Evolutionary conservation across 768 basidiomycete species (phyloP).

Genomic region (Lactifluus volemus): DNA sequence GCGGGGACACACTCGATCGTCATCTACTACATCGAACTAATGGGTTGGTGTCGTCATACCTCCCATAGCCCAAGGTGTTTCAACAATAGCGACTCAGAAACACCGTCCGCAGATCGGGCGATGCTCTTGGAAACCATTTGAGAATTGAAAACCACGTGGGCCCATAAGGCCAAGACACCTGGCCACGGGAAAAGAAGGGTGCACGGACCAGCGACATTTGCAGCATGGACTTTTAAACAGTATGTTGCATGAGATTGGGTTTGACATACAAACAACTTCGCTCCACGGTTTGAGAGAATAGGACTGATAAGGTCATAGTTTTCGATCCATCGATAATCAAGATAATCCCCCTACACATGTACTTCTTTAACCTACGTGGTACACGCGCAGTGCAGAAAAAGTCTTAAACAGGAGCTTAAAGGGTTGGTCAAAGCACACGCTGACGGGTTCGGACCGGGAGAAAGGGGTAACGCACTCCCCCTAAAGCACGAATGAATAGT

Average conservation of each 20-base stretch:
- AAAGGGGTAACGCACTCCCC: background rate
- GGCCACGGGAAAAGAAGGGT: background rate
- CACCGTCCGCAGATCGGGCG: background rate
- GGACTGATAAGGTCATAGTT: slow-evolving; percentile 2
- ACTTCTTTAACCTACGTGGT: background rate
- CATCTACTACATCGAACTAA: background rate
- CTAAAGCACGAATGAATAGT: background rate
- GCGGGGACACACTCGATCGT: background rate
- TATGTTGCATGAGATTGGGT: background rate
- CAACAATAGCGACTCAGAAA: background rate
- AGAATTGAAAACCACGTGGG: background rate
- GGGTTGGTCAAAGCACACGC: background rate
- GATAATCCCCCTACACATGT: slow-evolving; percentile 1
- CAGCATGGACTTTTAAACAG: background rate
- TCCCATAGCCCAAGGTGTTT: background rate
- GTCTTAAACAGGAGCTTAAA: background rate
- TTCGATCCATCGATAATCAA: slow-evolving; percentile 15
- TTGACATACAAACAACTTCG: background rate
- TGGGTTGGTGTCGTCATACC: background rate
- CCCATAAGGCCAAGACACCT: background rate
- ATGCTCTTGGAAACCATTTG: background rate
- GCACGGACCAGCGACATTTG: background rate
- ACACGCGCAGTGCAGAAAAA: background rate
- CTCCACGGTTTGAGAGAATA: background rate
- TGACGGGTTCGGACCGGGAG: background rate